Conservation (phyloP, 352 stramenopile species). For the Phytophthora multivora region DNA sequence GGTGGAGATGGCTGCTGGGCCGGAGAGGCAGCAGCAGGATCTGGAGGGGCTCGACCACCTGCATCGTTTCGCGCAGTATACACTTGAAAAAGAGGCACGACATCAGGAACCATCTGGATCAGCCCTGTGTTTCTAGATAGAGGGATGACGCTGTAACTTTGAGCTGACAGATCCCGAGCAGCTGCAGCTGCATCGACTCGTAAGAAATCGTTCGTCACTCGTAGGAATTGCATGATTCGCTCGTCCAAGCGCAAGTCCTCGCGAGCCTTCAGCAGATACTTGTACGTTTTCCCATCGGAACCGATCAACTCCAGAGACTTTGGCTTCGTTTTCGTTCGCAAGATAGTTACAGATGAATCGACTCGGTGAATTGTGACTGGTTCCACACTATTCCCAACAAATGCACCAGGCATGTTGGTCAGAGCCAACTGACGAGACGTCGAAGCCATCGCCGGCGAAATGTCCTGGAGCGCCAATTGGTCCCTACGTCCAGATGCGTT, state of each 20-base stretch:
- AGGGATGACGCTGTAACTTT: slow-evolving; percentile 83
- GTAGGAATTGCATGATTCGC: slow-evolving; percentile 90
- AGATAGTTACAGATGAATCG: slow-evolving; percentile 46
- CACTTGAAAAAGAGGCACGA: slow-evolving; percentile 83
- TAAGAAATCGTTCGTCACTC: slow-evolving; percentile 76
- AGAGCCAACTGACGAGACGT: slow-evolving; percentile 41
- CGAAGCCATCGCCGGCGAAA: slow-evolving; percentile 66
- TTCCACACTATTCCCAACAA: slow-evolving; percentile 27
- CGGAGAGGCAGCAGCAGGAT: slow-evolving; percentile 16
- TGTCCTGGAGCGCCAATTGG: slow-evolving; percentile 64
- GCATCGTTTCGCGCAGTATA: slow-evolving; percentile 57
- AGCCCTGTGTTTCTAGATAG: slow-evolving; percentile 79
- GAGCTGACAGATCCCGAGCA: slow-evolving; percentile 48
- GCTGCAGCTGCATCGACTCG: slow-evolving; percentile 45
- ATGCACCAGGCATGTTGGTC: slow-evolving; percentile 65
- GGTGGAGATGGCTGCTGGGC: slow-evolving; percentile 34
- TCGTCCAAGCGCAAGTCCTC: slow-evolving; percentile 91
- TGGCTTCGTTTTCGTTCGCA: slow-evolving; percentile 87
- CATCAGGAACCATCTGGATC: slow-evolving; percentile 88
- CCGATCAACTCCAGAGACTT: slow-evolving; percentile 85
- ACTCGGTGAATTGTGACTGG: slow-evolving; percentile 48
- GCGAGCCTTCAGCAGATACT: slow-evolving; percentile 86
- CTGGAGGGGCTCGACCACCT: slow-evolving; percentile 20
- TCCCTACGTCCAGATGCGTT: slow-evolving; percentile 49
- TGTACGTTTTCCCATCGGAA: slow-evolving; percentile 71